A percentile compares a stretch with the other conserved stretches of the same genome.
Evolutionary conservation across 108 stramenopile genomes (phyloP).

Genomic region (Nitzschia sp.): DNA sequence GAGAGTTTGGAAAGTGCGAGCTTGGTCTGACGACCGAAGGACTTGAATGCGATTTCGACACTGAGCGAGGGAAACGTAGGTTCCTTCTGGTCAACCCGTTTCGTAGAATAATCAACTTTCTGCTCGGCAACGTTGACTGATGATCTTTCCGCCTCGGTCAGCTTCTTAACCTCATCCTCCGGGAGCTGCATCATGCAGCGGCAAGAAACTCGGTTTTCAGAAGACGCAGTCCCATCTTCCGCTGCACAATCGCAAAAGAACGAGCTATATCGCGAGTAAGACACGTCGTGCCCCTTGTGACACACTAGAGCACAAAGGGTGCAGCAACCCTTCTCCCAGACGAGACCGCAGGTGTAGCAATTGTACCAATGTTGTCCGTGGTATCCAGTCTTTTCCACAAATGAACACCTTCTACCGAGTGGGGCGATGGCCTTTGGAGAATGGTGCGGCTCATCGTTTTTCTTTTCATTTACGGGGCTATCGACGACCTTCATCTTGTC

Average conservation of each 20-base stretch:
- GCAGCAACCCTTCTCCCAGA: constrained; percentile 88
- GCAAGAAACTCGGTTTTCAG: constrained; percentile 49
- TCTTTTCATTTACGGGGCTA: neutral
- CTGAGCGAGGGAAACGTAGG: neutral
- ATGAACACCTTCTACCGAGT: constrained; percentile 49
- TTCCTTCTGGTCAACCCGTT: neutral
- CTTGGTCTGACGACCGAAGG: neutral
- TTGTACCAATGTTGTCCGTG: constrained; percentile 87
- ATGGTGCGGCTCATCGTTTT: neutral
- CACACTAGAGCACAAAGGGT: constrained; percentile 77
- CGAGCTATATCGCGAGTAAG: constrained; percentile 73
- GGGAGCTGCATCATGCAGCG: constrained; percentile 64
- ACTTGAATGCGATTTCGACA: constrained; percentile 12
- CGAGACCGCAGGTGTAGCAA: constrained; percentile 79
- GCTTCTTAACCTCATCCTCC: constrained; percentile 21
- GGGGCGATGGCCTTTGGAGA: neutral
- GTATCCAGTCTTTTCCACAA: constrained; percentile 70
- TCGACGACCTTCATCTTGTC: neutral
- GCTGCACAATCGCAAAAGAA: constrained; percentile 94
- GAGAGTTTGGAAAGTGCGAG: constrained; percentile 3
- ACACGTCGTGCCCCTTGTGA: constrained; percentile 84
- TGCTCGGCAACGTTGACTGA: neutral
- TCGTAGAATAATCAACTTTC: too few relatives aligned
- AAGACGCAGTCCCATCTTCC: constrained; percentile 30
- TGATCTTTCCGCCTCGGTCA: constrained; percentile 27